phyloP scores from a whole-genome alignment of 345 rosid species.

The Orychophragmus violaceus region DNA sequence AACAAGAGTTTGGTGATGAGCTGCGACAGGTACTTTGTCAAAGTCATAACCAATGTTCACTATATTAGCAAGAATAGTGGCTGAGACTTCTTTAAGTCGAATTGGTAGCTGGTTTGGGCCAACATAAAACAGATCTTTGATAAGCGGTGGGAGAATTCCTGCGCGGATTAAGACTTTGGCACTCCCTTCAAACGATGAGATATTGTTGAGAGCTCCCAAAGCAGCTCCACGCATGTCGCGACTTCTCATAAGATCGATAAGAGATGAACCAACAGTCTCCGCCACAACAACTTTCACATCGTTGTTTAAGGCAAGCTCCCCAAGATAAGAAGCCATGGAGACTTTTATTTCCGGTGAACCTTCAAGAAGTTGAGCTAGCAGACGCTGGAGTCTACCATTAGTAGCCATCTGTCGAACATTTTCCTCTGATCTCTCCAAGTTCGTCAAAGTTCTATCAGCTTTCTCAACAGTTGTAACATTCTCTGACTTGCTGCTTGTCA shows the following conservation, averaged over 20 bases:
- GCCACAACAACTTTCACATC: conserved; percentile 81
- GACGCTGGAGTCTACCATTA: conserved; percentile 79
- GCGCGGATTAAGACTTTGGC: conserved; percentile 67
- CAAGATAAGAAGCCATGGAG: conserved; percentile 83
- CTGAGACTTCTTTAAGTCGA: conserved; percentile 84
- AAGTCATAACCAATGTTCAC: conserved; percentile 75
- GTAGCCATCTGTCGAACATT: conserved; percentile 94
- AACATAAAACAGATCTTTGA: conserved; percentile 70
- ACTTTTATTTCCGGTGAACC: conserved; percentile 76
- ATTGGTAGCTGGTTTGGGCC: conserved; percentile 76
- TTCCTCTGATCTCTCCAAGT: conserved; percentile 69
- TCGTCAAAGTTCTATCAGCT: conserved; percentile 71
- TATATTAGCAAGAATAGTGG: conserved; percentile 86
- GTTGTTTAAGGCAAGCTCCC: conserved; percentile 71
- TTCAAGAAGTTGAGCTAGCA: conserved; percentile 68
- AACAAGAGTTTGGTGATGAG: conserved; percentile 71
- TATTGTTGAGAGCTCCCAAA: conserved; percentile 75
- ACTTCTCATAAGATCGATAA: conserved; percentile 72
- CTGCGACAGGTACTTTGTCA: conserved; percentile 58
- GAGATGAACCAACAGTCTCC: conserved; percentile 64
- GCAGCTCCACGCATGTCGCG: conserved; percentile 65
- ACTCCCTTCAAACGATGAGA: conserved; percentile 73
- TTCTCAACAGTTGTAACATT: conserved; percentile 70
- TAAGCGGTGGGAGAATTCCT: conserved; percentile 90
- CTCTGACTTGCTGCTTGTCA: conserved; percentile 90